phyloP scores from a whole-genome alignment of 2,329 filamentous ascomycete species.

The Rhexocercosporidium sp. region DNA sequence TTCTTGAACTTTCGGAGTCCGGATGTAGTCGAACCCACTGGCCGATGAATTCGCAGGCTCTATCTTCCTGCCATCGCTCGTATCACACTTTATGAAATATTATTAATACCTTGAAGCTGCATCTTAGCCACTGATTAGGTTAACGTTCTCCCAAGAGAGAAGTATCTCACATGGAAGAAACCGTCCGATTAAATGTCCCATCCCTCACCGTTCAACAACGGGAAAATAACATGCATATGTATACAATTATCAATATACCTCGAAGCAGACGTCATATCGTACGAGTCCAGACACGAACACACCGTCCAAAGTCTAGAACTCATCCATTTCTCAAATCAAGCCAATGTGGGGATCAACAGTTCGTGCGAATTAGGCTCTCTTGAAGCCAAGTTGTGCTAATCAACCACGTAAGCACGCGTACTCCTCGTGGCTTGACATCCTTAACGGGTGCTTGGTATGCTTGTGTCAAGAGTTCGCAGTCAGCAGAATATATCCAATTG shows the following conservation, averaged over 20 bases:
- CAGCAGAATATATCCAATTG: neutral
- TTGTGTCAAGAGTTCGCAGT: neutral
- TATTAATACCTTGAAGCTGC: too few relatives aligned
- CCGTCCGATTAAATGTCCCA: neutral
- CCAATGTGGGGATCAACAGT: neutral
- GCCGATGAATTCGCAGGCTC: too few relatives aligned
- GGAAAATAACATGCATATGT: neutral
- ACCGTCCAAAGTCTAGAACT: neutral
- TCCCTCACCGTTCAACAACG: neutral
- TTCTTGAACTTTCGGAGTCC: too few relatives aligned
- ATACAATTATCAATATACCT: neutral
- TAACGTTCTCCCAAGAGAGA: neutral
- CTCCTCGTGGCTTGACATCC: neutral
- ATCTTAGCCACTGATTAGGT: too few relatives aligned
- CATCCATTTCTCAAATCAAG: neutral
- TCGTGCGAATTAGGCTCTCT: neutral
- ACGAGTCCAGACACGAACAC: neutral
- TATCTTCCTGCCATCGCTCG: too few relatives aligned
- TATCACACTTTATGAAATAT: too few relatives aligned
- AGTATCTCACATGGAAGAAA: neutral
- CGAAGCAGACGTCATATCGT: neutral
- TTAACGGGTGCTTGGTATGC: conserved; percentile 1
- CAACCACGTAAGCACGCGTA: conserved; percentile 8
- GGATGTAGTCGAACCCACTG: too few relatives aligned
- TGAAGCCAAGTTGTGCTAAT: neutral